Evolutionary conservation across 2,329 filamentous ascomycete species (phyloP), one percentile per base, ranked within the genome.

Genomic region (Phyllosticta citrichinensis): DNA sequence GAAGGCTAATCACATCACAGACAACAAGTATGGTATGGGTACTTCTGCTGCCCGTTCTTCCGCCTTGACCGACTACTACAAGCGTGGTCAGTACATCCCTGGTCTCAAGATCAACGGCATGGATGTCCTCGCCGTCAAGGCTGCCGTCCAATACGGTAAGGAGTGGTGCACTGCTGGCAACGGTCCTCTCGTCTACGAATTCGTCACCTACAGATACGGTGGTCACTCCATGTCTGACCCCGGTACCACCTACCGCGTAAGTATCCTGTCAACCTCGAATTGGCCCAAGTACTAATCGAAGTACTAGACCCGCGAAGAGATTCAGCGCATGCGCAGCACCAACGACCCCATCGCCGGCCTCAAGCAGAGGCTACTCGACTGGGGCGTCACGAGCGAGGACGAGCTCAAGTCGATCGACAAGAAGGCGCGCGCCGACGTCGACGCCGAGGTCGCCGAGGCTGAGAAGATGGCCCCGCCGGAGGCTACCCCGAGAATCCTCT

Each of bases 11-110:
- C 30, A n/a, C 10, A 20, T 25, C 6, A 35, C 62, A 96, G 92
- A 99, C 86, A 99, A 99, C 88, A 99, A 99, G 81, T 99, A 99
- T 77, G 94, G 94, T 77, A 99, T 99, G 94, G 94, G 94, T 80
- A 99, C 94, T 65, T 89, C 94, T 64, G 93, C 94, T 68, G 87
- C 88, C 78, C 91, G 94, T 71, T 92, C 94, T 64, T 93, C 94
- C 63, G 94, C 94, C 70, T 80, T 97, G 74, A 97, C 94, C 76
- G 94, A 99, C 78, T 99, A 99, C 87, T 97, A 99, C 86, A 97
- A 97, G 87, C 93, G 94, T 80, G 94, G 94, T 68, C 94, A 99
- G 81, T 99, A 97, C 83, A 99, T 99, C 68, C 93, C 94, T 62
- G 94, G 94, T 81, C 86, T 99, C 71, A 99, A 99, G 85, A 91